Percentiles rank a stretch among this genome's conserved stretches.
These are phyloP conservation scores for Auricularia heimuer DNA, from an alignment of 768 basidiomycete genomes.

Conservation along the genomic window DNA sequence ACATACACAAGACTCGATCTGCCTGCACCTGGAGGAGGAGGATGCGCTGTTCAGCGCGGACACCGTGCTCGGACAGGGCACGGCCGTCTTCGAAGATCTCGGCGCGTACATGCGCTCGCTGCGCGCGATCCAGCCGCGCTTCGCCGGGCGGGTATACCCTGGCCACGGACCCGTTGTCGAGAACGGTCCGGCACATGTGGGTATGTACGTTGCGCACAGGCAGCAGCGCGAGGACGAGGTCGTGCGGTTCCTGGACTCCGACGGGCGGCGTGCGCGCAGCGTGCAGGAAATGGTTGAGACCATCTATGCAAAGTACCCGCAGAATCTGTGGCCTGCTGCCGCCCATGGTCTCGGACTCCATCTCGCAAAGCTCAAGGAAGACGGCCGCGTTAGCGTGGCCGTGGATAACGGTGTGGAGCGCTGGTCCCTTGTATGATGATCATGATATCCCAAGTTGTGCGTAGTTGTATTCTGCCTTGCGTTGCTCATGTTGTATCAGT, in stretches of 20 bases:
- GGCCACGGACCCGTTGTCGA: constrained; percentile 44
- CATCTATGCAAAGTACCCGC: constrained; percentile 67
- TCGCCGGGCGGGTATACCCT: neutral
- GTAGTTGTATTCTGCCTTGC: neutral
- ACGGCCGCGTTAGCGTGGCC: constrained; percentile 43
- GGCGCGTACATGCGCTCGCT: constrained; percentile 58
- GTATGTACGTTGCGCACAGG: constrained; percentile 70
- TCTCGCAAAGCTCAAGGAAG: constrained; percentile 58
- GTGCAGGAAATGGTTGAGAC: constrained; percentile 54
- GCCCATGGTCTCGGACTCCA: constrained; percentile 61
- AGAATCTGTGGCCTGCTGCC: constrained; percentile 61
- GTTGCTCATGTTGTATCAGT: neutral
- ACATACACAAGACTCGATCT: constrained; percentile 82
- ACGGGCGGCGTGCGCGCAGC: constrained; percentile 35
- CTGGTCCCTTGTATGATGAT: neutral
- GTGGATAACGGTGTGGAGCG: constrained; percentile 42
- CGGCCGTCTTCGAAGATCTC: constrained; percentile 82
- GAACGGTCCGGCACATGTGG: constrained; percentile 51
- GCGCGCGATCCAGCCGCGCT: constrained; percentile 30
- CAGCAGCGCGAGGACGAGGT: constrained; percentile 76
- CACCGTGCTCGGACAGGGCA: constrained; percentile 83
- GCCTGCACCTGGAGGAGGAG: constrained; percentile 58
- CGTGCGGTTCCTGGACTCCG: constrained; percentile 35
- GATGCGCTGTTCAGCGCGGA: constrained; percentile 81
- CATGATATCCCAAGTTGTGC: neutral